A percentile compares a stretch with the other conserved stretches of the same genome.
These are phyloP conservation scores for Scolecobasidium constrictum DNA, from an alignment of 2,329 filamentous ascomycete genomes.

Conservation along the genomic window DNA sequence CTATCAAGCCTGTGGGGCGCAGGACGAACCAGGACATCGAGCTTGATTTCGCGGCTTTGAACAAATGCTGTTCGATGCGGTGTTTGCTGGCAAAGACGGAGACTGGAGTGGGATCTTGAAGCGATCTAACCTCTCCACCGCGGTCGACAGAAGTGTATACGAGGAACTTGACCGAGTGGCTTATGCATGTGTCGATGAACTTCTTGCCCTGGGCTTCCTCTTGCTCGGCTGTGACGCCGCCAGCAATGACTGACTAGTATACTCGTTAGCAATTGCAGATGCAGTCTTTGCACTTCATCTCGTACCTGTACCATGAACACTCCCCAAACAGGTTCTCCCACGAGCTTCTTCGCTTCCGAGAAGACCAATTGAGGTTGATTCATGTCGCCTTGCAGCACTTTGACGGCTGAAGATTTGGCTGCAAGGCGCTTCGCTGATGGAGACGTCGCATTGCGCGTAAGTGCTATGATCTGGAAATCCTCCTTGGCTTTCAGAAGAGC, in stretches of 20 bases:
- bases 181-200: constrained; percentile 46
- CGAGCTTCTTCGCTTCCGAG: constrained; percentile 26
- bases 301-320: constrained; percentile 50
- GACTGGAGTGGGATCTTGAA: constrained; percentile 42
- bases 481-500: constrained; percentile 27
- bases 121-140: constrained; percentile 40
- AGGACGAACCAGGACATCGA: constrained; percentile 55
- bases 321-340: constrained; percentile 39
- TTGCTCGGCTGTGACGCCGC: no score
- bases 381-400: constrained; percentile 48
- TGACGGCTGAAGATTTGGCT: constrained; percentile 36
- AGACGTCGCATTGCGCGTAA: constrained; percentile 47
- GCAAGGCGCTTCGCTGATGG: constrained; percentile 38
- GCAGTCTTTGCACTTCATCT: no score
- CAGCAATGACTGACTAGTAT: no score
- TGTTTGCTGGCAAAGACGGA: constrained; percentile 54
- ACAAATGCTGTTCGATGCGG: constrained; percentile 49
- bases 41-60: constrained; percentile 33
- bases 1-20: constrained; percentile 52
- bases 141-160: constrained; percentile 56
- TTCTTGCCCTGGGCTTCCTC: constrained; percentile 46
- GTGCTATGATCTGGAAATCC: constrained; percentile 45
- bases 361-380: constrained; percentile 42
- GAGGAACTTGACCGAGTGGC: constrained; percentile 46
- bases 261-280: no score